Evolutionary conservation across 306 rosid genomes (phyloP).

Genomic region (Vicia villosa): DNA sequence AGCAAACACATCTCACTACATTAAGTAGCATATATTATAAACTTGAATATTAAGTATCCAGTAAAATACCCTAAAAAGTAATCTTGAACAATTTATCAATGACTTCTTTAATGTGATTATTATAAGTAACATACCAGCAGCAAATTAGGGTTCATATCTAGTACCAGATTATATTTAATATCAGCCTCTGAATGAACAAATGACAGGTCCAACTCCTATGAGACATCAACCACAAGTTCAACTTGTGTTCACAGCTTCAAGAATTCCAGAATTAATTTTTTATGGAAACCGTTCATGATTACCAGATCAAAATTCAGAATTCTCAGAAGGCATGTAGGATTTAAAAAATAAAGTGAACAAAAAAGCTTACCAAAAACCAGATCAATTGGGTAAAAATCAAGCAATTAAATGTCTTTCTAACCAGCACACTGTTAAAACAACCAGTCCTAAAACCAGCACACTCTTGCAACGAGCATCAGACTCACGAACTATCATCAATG

Average conservation of each 20-base stretch:
- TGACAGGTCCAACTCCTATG: constrained; percentile 54
- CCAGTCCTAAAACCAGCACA: constrained; percentile 69
- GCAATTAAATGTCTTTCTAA: constrained; percentile 59
- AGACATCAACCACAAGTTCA: constrained; percentile 56
- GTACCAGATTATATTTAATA: constrained; percentile 43
- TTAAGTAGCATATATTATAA: constrained; percentile 52
- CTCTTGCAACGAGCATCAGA: constrained; percentile 74
- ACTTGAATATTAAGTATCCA: constrained; percentile 23
- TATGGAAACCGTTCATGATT: constrained; percentile 36
- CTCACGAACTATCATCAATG: constrained; percentile 72
- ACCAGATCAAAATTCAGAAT: constrained; percentile 51
- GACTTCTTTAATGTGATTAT: constrained; percentile 36
- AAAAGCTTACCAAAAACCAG: constrained; percentile 62
- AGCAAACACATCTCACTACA: constrained; percentile 55
- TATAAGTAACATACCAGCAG: constrained; percentile 44
- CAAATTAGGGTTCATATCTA: constrained; percentile 41
- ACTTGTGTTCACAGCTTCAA: constrained; percentile 54
- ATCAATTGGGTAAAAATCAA: constrained; percentile 50
- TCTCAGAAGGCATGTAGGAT: constrained; percentile 38
- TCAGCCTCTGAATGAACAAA: constrained; percentile 46
- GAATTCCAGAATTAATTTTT: constrained; percentile 40
- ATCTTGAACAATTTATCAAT: constrained; percentile 50
- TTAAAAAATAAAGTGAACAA: constrained; percentile 47
- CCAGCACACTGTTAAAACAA: constrained; percentile 63
- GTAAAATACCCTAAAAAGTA: constrained; percentile 35